Percentiles rank a stretch among this genome's conserved stretches.
Evolutionary conservation across 495 filamentous ascomycete genomes (phyloP).

Genomic region (Aspergillus indologenus): DNA sequence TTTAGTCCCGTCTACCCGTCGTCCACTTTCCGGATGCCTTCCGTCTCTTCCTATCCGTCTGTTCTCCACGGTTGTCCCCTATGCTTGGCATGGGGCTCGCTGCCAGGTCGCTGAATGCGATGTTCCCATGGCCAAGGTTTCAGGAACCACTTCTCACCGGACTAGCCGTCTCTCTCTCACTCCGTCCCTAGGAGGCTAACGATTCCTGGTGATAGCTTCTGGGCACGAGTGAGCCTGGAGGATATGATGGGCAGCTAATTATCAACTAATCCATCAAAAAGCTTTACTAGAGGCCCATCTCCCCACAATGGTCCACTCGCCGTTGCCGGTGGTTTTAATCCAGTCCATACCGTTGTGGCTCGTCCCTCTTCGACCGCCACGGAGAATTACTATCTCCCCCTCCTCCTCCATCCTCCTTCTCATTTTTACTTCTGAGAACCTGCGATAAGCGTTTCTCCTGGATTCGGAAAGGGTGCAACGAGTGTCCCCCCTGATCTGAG

Average conservation of each 20-base stretch:
- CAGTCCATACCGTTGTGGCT: slow-evolving; percentile 13
- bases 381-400: background rate
- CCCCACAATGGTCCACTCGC: slow-evolving; percentile 15
- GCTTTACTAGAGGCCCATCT: slow-evolving; percentile 11
- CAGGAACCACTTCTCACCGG: slow-evolving; percentile 12
- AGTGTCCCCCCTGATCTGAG: background rate
- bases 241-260: background rate
- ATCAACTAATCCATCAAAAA: slow-evolving; percentile 9
- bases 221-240: background rate
- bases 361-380: background rate
- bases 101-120: background rate
- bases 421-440: background rate
- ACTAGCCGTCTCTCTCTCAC: background rate
- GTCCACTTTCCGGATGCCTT: background rate
- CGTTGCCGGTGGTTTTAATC: slow-evolving; percentile 11
- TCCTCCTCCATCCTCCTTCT: slow-evolving; percentile 5
- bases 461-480: background rate
- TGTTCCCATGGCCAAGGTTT: slow-evolving; percentile 10
- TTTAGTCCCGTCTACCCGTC: background rate
- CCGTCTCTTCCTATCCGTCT: background rate
- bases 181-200: background rate
- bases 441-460: background rate
- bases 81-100: slow-evolving; percentile 6
- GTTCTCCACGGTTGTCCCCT: slow-evolving; percentile 6
- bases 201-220: background rate